Evolutionary conservation across 345 rosid genomes (phyloP).

Genomic region (Camelina neglecta): DNA sequence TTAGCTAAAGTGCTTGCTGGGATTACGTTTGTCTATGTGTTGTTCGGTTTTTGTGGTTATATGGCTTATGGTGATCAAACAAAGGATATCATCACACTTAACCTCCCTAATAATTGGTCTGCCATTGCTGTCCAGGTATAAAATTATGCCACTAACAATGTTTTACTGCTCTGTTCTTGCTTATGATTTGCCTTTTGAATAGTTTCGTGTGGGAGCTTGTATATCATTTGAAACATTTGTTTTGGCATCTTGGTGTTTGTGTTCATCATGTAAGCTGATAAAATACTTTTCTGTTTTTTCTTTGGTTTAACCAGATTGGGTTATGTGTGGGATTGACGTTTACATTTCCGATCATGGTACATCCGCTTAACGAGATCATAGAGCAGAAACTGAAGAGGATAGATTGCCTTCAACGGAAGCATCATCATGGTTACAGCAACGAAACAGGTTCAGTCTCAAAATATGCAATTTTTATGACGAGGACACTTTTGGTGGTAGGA

Average conservation of each 20-base stretch:
- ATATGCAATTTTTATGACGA: slow-evolving; percentile 46
- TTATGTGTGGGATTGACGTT: slow-evolving; percentile 82
- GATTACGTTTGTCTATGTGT: slow-evolving; percentile 63
- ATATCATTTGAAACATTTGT: neutral
- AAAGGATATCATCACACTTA: slow-evolving; percentile 77
- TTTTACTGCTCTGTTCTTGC: slow-evolving; percentile 7
- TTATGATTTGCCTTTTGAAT: neutral
- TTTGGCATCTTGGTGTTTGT: neutral
- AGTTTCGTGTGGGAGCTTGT: neutral
- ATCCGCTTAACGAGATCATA: slow-evolving; percentile 81
- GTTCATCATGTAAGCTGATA: slow-evolving; percentile 1
- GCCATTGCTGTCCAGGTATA: slow-evolving; percentile 77
- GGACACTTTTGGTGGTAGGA: slow-evolving; percentile 60
- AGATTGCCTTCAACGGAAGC: slow-evolving; percentile 51
- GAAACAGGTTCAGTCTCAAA: slow-evolving; percentile 49
- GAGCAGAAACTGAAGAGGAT: slow-evolving; percentile 67
- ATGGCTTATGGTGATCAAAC: slow-evolving; percentile 92
- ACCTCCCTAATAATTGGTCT: slow-evolving; percentile 78
- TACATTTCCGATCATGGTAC: slow-evolving; percentile 89
- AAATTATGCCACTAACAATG: neutral
- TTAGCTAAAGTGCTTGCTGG: slow-evolving; percentile 67
- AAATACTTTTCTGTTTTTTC: neutral
- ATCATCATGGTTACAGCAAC: slow-evolving; percentile 22
- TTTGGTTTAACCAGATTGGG: slow-evolving; percentile 63
- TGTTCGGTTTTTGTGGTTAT: slow-evolving; percentile 83